phyloP scores from a whole-genome alignment of 768 basidiomycete species.

The Cystofilobasidium bisporidii region DNA sequence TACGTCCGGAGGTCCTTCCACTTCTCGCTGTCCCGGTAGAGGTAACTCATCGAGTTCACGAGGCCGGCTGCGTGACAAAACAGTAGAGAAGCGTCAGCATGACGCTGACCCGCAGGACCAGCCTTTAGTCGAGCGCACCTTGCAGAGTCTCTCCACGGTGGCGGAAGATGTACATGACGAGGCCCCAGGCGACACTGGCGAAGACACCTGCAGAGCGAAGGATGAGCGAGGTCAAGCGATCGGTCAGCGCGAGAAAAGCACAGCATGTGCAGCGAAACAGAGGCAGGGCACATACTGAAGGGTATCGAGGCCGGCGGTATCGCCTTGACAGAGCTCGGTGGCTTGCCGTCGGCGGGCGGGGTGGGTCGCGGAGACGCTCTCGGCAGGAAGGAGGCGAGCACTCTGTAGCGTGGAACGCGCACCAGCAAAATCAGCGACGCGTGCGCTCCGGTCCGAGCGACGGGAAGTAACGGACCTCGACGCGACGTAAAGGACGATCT shows the following conservation, averaged over 20 bases:
- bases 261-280: neutral
- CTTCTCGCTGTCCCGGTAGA: slow-evolving; percentile 83
- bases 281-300: slow-evolving; percentile 66
- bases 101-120: neutral
- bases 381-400: slow-evolving; percentile 82
- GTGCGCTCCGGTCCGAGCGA: too few relatives aligned
- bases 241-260: neutral
- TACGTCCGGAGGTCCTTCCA: slow-evolving; percentile 69
- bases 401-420: too few relatives aligned
- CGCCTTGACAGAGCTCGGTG: slow-evolving; percentile 47
- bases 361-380: slow-evolving; percentile 43
- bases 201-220: slow-evolving; percentile 14
- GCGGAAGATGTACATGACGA: slow-evolving; percentile 93
- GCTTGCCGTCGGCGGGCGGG: slow-evolving; percentile 43
- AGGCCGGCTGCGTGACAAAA: neutral
- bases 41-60: slow-evolving; percentile 46
- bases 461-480: too few relatives aligned
- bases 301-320: slow-evolving; percentile 73
- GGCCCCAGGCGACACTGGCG: slow-evolving; percentile 64
- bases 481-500: slow-evolving; percentile 90
- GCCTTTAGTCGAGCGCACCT: slow-evolving; percentile 62
- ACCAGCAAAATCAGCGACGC: too few relatives aligned
- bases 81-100: too few relatives aligned
- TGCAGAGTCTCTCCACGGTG: slow-evolving; percentile 82
- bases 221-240: neutral